Percentiles rank a stretch among this genome's conserved stretches.
Conservation (phyloP, 495 filamentous ascomycete genomes). For the Aspergillus taichungensis region DNA sequence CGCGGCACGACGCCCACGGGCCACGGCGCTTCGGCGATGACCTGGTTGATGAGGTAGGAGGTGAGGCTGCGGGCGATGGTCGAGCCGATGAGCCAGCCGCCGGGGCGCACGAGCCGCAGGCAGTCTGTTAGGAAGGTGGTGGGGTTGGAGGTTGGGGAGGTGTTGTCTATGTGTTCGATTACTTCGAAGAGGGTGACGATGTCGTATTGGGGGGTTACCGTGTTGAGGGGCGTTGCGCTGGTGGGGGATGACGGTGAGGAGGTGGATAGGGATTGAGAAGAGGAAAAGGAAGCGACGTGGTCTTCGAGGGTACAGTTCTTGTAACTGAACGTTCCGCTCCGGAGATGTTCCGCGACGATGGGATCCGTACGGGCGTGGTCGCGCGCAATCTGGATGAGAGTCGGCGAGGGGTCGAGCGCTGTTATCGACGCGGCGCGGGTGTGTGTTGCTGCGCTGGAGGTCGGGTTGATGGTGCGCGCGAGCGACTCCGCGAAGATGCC, state of each 20-base stretch:
- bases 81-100: slow-evolving; percentile 84
- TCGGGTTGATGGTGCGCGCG: slow-evolving; percentile 54
- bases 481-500: slow-evolving; percentile 94
- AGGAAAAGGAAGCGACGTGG: slow-evolving; percentile 33
- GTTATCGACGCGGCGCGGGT: slow-evolving; percentile 58
- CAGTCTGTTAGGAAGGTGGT: slow-evolving; percentile 59
- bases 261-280: neutral
- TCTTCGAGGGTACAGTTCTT: slow-evolving; percentile 62
- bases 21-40: slow-evolving; percentile 75
- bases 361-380: slow-evolving; percentile 65
- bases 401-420: slow-evolving; percentile 74
- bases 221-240: no score
- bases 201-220: no score
- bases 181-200: slow-evolving; percentile 88
- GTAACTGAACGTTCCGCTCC: slow-evolving; percentile 55
- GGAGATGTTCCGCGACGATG: slow-evolving; percentile 34
- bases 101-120: slow-evolving; percentile 68
- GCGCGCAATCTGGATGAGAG: slow-evolving; percentile 71
- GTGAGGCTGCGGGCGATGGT: slow-evolving; percentile 85
- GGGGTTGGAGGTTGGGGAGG: slow-evolving; percentile 41
- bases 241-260: neutral
- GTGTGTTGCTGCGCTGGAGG: slow-evolving; percentile 41
- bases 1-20: slow-evolving; percentile 76
- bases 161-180: slow-evolving; percentile 67
- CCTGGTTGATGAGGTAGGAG: slow-evolving; percentile 83